Evolutionary conservation across 441 rosid species (phyloP).

Genomic region (Eugenia klotzschiana): DNA sequence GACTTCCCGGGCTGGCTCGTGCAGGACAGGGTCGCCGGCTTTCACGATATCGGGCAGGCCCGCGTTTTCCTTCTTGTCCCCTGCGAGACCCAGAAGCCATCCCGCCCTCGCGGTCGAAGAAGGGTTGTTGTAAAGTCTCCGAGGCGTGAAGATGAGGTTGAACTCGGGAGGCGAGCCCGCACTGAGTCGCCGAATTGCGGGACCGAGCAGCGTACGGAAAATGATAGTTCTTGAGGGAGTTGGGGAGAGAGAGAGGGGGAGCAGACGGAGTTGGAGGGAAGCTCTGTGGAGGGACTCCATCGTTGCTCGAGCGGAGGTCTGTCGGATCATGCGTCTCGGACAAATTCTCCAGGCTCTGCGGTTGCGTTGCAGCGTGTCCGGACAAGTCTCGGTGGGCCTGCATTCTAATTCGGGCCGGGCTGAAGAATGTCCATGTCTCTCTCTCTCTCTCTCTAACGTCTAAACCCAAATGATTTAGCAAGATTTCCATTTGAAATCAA

Average conservation of each 20-base stretch:
- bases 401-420: background rate
- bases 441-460: background rate
- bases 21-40: constrained; percentile 87
- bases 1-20: constrained; percentile 68
- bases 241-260: constrained; percentile 23
- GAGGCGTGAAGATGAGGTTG: background rate
- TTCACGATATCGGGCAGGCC: constrained; percentile 49
- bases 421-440: background rate
- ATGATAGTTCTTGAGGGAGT: constrained; percentile 5
- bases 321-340: background rate
- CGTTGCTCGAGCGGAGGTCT: background rate
- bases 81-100: constrained; percentile 73
- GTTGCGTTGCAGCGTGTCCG: background rate
- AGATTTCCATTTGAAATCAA: background rate
- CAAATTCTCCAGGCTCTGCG: background rate
- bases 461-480: background rate
- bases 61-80: constrained; percentile 28
- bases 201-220: background rate
- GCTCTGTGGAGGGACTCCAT: constrained; percentile 49
- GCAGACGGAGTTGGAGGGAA: constrained; percentile 28
- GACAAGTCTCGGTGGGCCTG: background rate
- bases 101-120: constrained; percentile 48
- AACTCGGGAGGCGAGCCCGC: background rate
- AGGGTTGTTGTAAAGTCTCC: constrained; percentile 21
- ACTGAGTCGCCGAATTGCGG: background rate